Conservation (phyloP, 2,329 filamentous ascomycete species). For the Colletotrichum endophyticum region DNA sequence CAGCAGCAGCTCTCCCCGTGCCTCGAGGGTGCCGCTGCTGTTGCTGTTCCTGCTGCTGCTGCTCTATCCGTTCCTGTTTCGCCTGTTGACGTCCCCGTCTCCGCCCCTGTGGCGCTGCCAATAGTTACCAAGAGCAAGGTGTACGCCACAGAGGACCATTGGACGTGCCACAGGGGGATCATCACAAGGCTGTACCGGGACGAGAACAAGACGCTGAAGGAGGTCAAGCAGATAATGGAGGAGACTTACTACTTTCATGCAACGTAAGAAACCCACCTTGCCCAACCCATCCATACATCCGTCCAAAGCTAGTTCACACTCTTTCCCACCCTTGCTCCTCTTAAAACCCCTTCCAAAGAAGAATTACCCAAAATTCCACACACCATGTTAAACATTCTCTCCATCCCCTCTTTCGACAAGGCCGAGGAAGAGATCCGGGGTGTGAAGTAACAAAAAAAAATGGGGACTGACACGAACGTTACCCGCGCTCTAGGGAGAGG, state of each 20-base stretch:
- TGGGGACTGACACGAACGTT: background rate
- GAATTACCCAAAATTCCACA: background rate
- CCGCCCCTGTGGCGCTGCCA: background rate
- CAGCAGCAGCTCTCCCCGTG: background rate
- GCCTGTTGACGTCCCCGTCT: background rate
- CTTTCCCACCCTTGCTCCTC: background rate
- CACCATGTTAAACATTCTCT: background rate
- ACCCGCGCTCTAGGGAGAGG: background rate
- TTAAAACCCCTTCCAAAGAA: background rate
- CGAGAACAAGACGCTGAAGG: background rate
- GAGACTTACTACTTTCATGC: background rate
- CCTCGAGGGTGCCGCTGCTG: background rate
- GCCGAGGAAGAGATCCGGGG: background rate
- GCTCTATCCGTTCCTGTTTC: background rate
- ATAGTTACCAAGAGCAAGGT: background rate
- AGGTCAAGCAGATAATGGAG: slow-evolving; percentile 7
- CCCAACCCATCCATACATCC: background rate
- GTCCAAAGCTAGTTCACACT: background rate
- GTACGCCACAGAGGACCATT: background rate
- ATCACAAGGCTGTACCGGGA: background rate
- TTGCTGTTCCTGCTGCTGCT: background rate
- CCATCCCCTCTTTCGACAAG: background rate
- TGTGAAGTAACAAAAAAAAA: background rate
- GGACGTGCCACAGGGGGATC: background rate
- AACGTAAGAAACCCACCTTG: background rate